Evolutionary conservation across 352 stramenopile species (phyloP), one percentile per base, ranked within the genome.

Genomic region (Phytophthora vignae): DNA sequence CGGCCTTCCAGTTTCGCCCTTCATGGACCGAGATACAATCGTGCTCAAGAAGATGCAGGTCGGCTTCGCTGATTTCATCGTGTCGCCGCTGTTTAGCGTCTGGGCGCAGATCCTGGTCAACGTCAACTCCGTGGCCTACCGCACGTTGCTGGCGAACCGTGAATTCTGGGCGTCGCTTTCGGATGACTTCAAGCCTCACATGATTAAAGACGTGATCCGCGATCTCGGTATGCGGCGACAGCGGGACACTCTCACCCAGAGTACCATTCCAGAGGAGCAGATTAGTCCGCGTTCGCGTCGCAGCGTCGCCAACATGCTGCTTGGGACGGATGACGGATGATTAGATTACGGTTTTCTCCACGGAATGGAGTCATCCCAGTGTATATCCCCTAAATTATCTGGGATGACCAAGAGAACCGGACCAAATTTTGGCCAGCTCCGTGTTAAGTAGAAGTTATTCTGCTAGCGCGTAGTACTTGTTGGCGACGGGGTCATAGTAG

Each of bases 61-160:
- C 4, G 93, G 93, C 17, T 99, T 99, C 71, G 95, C 98, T 2
- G 93, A 99, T 69, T 98, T 98, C 55, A 96, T 98, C 53, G 94
- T 98, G 9, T 73, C 84, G 7, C 94, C 94, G 27, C 75, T 96
- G 5, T 97, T 97, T 73, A 90, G 84, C 50, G 77, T 96, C 22
- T 97, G 90, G 90, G 83, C 86, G 4, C 89, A 97, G 60, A 96
- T 97, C 59, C 68, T 93, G 8, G 66, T 71, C 22, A 90, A 90
- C 48, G 67, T 97, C 5, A 93, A 95, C 60, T 25, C 72, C 2
- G 82, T 74, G 3, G 81, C 83, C 6, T 95, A 95, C 68, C 85
- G 87, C 61, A 85, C 78, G 3, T 75, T 96, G 31, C 77, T 93
- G 17, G 58, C 73, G 11, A 96, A 96, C 62, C 88, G 90, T 44